Evolutionary conservation across 2,329 filamentous ascomycete genomes (phyloP), one percentile per base, ranked within the genome.

Genomic region (Phyllosticta paracitricarpa): DNA sequence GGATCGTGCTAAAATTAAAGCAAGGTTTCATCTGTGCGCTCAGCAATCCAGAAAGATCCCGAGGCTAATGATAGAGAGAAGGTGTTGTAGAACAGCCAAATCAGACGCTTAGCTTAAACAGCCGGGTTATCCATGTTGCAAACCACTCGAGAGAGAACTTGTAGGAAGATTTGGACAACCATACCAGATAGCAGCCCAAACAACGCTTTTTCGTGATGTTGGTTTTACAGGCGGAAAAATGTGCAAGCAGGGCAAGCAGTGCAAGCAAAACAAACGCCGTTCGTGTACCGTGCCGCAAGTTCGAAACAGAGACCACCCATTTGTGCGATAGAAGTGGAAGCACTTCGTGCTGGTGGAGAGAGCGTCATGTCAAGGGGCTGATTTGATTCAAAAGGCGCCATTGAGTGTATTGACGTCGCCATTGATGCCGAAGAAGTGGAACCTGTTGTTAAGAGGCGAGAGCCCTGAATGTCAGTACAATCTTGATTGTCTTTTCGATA

Each of bases 401-500:
- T 65, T 61, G 26, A 75, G 61, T 19, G 66, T 68, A 56, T 67
- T 69, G 17, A 72, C 55, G 51, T 73, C 73, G 25, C 71, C 71
- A 33, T 73, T 73, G 63, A 78, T 76, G 53, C 76, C 76, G 64
- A 77, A 77, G 65, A 78, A 78, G 63, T 78, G 70, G 61, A 77
- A 77, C 71, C 71, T 72, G 65, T 56, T 62, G 22, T 55, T 55
- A 61, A 30, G 40, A 48, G 40, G 40, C 40, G 17, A n/a, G 40
- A 17, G 40, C 40, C 40, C 40, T 48, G 14, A 48, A 17, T 48
- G 40, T 48, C 40, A 48, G 40, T 30, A 26, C 22, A 33, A 24
- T n/a, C 17, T n/a, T 55, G 52, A 61, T 54, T 63, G 57, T 35
- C 17, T 52, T 30, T 12, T 14, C 24, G 10, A 53, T 8, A 8